Conservation (phyloP, 2,329 filamentous ascomycete genomes). For the Colletotrichum euphorbiae region DNA sequence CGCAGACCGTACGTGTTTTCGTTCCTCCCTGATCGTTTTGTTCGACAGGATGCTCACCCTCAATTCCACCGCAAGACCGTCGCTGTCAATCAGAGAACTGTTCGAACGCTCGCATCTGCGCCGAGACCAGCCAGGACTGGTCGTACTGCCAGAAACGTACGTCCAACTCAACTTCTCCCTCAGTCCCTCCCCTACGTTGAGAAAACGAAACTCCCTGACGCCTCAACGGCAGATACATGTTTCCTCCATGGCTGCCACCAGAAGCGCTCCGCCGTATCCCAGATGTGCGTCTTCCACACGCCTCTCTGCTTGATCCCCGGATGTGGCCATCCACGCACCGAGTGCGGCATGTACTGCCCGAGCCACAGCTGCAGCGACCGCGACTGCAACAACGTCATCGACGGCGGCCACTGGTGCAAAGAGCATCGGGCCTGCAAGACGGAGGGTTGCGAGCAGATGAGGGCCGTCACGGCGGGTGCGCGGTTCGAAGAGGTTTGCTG, state of each 20-base stretch:
- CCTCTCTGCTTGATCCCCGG: conserved; percentile 36
- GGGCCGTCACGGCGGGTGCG: conserved; percentile 18
- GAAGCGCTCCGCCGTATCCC: conserved; percentile 25
- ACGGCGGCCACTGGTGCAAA: conserved; percentile 39
- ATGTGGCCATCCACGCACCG: conserved; percentile 33
- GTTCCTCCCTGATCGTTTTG: background rate
- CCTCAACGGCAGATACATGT: conserved; percentile 37
- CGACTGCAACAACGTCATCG: conserved; percentile 39
- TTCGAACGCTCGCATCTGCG: conserved; percentile 21
- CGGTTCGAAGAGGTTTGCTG: conserved; percentile 26
- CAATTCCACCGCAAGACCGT: conserved; percentile 9
- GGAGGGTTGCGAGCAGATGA: conserved; percentile 4
- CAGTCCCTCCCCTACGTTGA: too few relatives aligned
- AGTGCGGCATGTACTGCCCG: conserved; percentile 35
- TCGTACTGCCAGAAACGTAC: conserved; percentile 40
- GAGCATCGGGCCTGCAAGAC: conserved; percentile 41
- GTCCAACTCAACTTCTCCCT: background rate
- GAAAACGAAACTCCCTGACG: background rate
- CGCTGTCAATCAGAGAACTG: conserved; percentile 38
- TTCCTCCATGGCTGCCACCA: conserved; percentile 33
- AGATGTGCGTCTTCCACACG: conserved; percentile 39
- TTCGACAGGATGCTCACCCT: background rate
- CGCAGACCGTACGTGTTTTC: conserved; percentile 35
- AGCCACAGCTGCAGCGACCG: conserved; percentile 37
- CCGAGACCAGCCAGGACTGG: conserved; percentile 32